Conservation (phyloP, 2,329 filamentous ascomycete species). For the Aspergillus spinulosporus region DNA sequence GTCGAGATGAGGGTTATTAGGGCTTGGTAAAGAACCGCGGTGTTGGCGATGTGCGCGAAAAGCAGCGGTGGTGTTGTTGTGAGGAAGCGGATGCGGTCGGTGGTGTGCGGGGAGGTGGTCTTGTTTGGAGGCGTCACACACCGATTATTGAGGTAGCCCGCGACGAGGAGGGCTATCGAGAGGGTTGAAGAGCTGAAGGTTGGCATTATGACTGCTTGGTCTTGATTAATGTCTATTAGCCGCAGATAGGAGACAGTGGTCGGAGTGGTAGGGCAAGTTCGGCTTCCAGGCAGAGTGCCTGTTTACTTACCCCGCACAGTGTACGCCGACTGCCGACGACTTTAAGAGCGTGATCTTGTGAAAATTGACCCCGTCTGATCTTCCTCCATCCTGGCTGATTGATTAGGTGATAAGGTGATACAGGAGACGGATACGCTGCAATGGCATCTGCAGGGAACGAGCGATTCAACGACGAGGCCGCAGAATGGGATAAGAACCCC, state of each 20-base stretch:
- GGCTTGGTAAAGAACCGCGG: constrained; percentile 24
- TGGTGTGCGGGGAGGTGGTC: constrained; percentile 3
- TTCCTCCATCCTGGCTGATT: too few species aligned
- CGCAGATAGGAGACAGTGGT: not conserved
- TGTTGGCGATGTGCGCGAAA: constrained; percentile 10
- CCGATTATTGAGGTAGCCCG: constrained; percentile 19
- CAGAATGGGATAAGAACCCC: constrained; percentile 56
- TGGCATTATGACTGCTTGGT: constrained; percentile 13
- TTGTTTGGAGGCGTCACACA: constrained; percentile 28
- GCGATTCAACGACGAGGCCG: constrained; percentile 58
- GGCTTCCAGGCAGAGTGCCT: not conserved
- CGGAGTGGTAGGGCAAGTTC: not conserved
- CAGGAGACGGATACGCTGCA: not conserved
- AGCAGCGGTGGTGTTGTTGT: constrained; percentile 12
- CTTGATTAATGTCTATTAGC: not conserved
- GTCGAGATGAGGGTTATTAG: constrained; percentile 19
- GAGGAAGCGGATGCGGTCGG: constrained; percentile 24
- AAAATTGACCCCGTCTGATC: not conserved
- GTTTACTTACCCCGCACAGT: not conserved
- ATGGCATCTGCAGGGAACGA: constrained; percentile 28
- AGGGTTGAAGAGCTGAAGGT: constrained; percentile 15
- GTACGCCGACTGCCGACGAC: not conserved
- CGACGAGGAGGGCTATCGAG: constrained; percentile 18
- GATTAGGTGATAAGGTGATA: not conserved
- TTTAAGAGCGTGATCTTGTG: not conserved